Percentiles rank a stretch among this genome's conserved stretches.
These are phyloP conservation scores for Claviceps spartinae DNA, from an alignment of 2,329 filamentous ascomycete species.

Conservation along the genomic window DNA sequence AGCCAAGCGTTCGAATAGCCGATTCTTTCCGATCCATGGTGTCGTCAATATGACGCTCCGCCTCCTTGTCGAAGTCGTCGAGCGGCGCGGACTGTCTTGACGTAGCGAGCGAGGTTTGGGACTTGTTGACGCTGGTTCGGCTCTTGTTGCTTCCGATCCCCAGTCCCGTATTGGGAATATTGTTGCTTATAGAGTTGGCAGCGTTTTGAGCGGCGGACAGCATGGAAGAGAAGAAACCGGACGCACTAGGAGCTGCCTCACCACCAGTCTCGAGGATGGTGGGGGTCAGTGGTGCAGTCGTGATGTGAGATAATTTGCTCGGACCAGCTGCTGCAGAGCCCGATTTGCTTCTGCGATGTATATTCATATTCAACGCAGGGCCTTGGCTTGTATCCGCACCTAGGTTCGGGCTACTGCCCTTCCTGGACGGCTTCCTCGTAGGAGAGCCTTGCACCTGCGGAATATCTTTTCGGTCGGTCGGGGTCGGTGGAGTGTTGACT, in stretches of 20 bases:
- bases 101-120: constrained; percentile 12
- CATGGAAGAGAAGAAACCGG: constrained; percentile 86
- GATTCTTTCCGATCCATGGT: constrained; percentile 48
- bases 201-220: constrained; percentile 89
- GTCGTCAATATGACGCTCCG: constrained; percentile 16
- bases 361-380: constrained; percentile 58
- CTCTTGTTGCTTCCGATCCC: constrained; percentile 32
- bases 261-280: constrained; percentile 59
- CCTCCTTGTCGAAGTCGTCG: constrained; percentile 22
- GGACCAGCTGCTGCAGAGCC: constrained; percentile 46
- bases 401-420: constrained; percentile 13
- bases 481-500: constrained; percentile 54
- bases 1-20: constrained; percentile 78
- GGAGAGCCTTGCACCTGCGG: constrained; percentile 13
- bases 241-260: constrained; percentile 38
- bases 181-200: constrained; percentile 60
- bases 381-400: constrained; percentile 40
- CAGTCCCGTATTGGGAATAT: constrained; percentile 53
- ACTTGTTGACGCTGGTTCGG: constrained; percentile 15
- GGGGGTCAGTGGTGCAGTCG: constrained; percentile 60
- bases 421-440: constrained; percentile 17
- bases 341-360: constrained; percentile 45
- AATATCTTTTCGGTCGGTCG: constrained; percentile 29
- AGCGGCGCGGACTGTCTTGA: constrained; percentile 24
- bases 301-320: constrained; percentile 76